Evolutionary conservation across 495 filamentous ascomycete species (phyloP).

Genomic region (Aspergillus olivimuriae): DNA sequence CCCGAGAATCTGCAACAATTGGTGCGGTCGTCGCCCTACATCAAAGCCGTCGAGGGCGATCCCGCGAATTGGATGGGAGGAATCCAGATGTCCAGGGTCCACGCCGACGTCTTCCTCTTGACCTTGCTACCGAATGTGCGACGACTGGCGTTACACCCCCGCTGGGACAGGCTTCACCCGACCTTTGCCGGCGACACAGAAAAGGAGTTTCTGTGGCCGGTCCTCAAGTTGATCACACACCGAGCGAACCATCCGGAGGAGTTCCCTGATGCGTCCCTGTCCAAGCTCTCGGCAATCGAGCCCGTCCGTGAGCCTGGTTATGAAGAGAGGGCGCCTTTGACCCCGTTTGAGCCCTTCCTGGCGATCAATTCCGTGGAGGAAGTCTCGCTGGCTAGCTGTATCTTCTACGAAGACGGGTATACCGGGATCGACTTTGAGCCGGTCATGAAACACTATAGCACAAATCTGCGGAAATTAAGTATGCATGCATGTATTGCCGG

Average conservation of each 20-base stretch:
- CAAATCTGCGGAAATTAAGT: slow-evolving; percentile 1
- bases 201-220: slow-evolving; percentile 1
- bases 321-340: slow-evolving; percentile 1
- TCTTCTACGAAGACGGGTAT: slow-evolving; percentile 7
- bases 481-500: slow-evolving; percentile 1
- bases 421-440: slow-evolving; percentile 3
- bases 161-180: slow-evolving; percentile 4
- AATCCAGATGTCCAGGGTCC: neutral
- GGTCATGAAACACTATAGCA: neutral
- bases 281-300: neutral
- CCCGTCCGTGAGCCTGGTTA: slow-evolving; percentile 1
- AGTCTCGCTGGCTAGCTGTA: slow-evolving; percentile 2
- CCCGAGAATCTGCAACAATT: neutral
- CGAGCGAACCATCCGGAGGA: slow-evolving; percentile 2
- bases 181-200: neutral
- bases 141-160: slow-evolving; percentile 3
- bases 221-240: slow-evolving; percentile 4
- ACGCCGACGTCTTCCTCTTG: slow-evolving; percentile 10
- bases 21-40: slow-evolving; percentile 2
- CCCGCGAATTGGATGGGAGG: slow-evolving; percentile 2
- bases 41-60: slow-evolving; percentile 1
- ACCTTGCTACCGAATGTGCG: slow-evolving; percentile 7
- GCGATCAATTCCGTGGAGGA: slow-evolving; percentile 5
- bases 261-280: slow-evolving; percentile 3
- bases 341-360: slow-evolving; percentile 2